Base-by-base conservation (phyloP, 1,284 basidiomycete species). In the Kwoniella shivajii region DNA sequence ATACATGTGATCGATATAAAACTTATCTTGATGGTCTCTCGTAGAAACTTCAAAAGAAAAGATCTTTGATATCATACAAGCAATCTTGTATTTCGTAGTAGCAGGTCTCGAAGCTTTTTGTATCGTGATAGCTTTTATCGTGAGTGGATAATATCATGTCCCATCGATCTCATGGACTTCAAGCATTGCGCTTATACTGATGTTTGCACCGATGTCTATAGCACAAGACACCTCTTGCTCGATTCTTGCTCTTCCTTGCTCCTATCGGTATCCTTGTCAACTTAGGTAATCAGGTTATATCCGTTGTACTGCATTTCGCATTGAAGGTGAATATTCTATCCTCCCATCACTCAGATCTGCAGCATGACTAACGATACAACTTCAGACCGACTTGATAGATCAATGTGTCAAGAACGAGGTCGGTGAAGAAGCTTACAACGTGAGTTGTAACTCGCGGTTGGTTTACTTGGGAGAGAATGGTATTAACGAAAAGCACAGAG, bases 271-370 rank as follows among this genome's bases (percentile, higher is more conserved):
- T 83, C 20, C 65, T 86, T 33, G 65, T 86, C 0, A 80, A 86
- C 24, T 65, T 83, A 10, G 86, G 75, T 0, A 78, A 82, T 1
- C 84, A 83, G 6, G 75, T 89, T 50, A 66, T 88, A 50, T 78
- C 82, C 16, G 78, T 85, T 7, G 73, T 89, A 6, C 75, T 83
- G 1, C 89, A 90, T 68, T 90, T 88, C 72, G 76, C 79, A 1
- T 80, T 83, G 69, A 88, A 90, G 83, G 85, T 69, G 31, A 51
- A 61, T 47, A 22, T 11, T 22, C 9, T 20, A 43, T 18, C 20
- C 39, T 11, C 41, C 20, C 10, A 13, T 30, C 22, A 6, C 34
- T 39, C 18, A 11, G 29, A 36, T 26, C 31, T 6, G 18, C n/a
- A n/a, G n/a, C n/a, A n/a, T n/a, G n/a, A n/a, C n/a, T n/a, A n/a